Evolutionary conservation across 345 rosid genomes (phyloP).

Genomic region (Jatropha curcas): DNA sequence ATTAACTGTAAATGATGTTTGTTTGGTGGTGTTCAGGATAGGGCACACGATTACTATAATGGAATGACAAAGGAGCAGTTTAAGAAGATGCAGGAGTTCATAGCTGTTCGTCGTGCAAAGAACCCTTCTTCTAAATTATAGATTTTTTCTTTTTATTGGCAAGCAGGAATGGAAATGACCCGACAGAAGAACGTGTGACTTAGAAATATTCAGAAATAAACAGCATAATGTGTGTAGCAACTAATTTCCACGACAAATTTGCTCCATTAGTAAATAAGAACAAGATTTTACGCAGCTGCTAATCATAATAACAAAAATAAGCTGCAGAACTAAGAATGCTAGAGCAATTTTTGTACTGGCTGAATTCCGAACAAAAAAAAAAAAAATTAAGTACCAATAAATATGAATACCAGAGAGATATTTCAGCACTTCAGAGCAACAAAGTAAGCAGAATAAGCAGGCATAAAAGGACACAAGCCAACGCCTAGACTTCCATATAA

Average conservation of each 20-base stretch:
- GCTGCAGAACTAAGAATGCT: not conserved
- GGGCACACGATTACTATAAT: conserved; percentile 68
- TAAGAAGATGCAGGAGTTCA: conserved; percentile 94
- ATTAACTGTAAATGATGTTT: not conserved
- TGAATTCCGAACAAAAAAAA: not conserved
- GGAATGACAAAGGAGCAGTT: conserved; percentile 92
- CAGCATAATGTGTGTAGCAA: not conserved
- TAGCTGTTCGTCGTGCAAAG: conserved; percentile 63
- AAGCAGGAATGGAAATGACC: too few relatives aligned
- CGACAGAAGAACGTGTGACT: too few relatives aligned
- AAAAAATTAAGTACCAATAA: not conserved
- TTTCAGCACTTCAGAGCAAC: too few relatives aligned
- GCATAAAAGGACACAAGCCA: too few relatives aligned
- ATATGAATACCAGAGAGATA: not conserved
- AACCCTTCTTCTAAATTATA: conserved; percentile 64
- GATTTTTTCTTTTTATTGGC: too few relatives aligned
- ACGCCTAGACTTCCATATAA: too few relatives aligned
- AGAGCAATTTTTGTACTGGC: not conserved
- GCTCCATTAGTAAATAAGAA: too few relatives aligned
- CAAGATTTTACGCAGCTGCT: too few relatives aligned
- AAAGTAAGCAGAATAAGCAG: too few relatives aligned
- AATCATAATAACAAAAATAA: not conserved
- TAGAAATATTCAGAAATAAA: too few relatives aligned
- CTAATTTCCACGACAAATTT: not conserved
- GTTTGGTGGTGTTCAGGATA: conserved; percentile 50